Evolutionary conservation across 2,329 filamentous ascomycete species (phyloP), one percentile per base, ranked within the genome.

Genomic region (Magnaporthales sp.): DNA sequence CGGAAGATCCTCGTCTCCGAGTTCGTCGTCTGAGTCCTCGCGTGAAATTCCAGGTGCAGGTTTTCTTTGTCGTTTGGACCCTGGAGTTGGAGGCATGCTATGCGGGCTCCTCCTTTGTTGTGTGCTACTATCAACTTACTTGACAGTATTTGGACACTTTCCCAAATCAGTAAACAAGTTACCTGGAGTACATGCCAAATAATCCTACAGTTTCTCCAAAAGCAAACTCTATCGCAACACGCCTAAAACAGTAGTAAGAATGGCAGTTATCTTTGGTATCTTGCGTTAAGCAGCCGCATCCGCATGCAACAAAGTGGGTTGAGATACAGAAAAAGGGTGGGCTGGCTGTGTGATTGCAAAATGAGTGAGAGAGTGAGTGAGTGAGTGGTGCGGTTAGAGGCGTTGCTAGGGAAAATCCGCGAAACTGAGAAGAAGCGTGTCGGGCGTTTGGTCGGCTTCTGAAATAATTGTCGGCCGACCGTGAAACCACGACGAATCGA

Each of bases 1-100:
- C 0, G 89, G 86, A 62, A 84, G 79, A 72, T 92, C 90, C 64
- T 91, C 88, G 46, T 84, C 81, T 30, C 88, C 90, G 27, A 96
- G 85, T 76, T 97, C 94, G 76, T 96, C 93, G 75, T 96, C 93
- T 0, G 92, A 96, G 75, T 96, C 90, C 68, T 95, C 91, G 72
- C 90, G 84, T 7, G 81, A 78, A 11, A 93, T 82, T 31, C 89
- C 89, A 77, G 86, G 68, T 78, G 74, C 67, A 26, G 66, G 70
- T 62, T 70, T 70, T 24, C 31, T 65, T 6, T 31, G 54, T 38
- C 64, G 64, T 31, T 38, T 65, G 10, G 64, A 22, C 27, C 29
- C 46, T 19, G 46, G 64, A 63, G 31, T 26, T 19, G 29, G 61
- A 31, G 61, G 22, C 61, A 63, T 63, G 19, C 4, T 60, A 60